Conservation (phyloP, 2,329 filamentous ascomycete species). For the Verticillium longisporum region DNA sequence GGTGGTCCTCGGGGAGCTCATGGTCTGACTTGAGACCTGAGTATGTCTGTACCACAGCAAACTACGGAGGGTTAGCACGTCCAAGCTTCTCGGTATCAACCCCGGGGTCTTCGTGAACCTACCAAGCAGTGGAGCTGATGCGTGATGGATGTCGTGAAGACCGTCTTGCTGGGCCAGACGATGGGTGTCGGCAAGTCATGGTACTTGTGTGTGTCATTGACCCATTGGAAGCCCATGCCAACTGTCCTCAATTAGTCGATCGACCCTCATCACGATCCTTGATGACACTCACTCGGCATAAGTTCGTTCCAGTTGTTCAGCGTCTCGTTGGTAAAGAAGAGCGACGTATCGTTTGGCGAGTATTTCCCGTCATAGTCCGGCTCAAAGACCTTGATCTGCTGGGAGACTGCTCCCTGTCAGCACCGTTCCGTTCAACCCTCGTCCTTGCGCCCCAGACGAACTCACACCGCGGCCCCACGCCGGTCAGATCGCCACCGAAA, state of each 20-base stretch:
- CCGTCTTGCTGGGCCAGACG: conserved; percentile 24
- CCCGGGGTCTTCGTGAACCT: background rate
- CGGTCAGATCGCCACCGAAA: conserved; percentile 28
- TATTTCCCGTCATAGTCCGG: conserved; percentile 24
- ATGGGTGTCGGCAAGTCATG: conserved; percentile 29
- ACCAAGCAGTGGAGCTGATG: conserved; percentile 37
- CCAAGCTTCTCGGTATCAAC: background rate
- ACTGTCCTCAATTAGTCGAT: conserved; percentile 11
- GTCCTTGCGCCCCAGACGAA: background rate
- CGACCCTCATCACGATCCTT: background rate
- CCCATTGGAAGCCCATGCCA: conserved; percentile 31
- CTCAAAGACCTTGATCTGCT: conserved; percentile 29
- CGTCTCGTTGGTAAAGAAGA: conserved; percentile 29
- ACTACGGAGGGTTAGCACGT: conserved; percentile 12
- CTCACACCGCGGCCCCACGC: conserved; percentile 25
- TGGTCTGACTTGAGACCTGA: conserved; percentile 31
- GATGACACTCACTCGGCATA: conserved; percentile 22
- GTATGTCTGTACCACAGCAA: conserved; percentile 35
- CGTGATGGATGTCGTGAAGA: conserved; percentile 34
- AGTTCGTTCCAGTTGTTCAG: conserved; percentile 29
- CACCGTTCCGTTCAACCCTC: background rate
- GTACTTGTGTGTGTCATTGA: conserved; percentile 26
- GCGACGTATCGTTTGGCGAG: conserved; percentile 29
- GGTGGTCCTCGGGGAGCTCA: conserved; percentile 32
- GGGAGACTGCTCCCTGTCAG: conserved; percentile 20